phyloP scores from a whole-genome alignment of 305 asterid genomes.

The Solanum hybrid region DNA sequence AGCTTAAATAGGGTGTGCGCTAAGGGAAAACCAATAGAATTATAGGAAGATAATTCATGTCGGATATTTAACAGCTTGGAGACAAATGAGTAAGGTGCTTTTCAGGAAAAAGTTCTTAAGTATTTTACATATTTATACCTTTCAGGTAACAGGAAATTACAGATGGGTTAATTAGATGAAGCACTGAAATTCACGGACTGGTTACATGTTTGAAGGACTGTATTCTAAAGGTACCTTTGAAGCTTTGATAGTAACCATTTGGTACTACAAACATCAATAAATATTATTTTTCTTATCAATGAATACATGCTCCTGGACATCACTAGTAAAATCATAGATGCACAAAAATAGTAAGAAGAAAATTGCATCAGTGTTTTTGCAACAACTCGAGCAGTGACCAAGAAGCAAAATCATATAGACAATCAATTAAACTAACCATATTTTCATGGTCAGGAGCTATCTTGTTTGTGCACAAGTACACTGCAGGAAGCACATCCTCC shows the following conservation, averaged over 20 bases:
- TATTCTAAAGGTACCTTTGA: not conserved
- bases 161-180: not conserved
- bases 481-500: conserved; percentile 77
- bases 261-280: not conserved
- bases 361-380: not conserved
- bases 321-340: not conserved
- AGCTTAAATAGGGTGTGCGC: not conserved
- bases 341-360: not conserved
- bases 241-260: not conserved
- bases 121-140: not conserved
- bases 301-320: not conserved
- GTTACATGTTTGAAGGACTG: not conserved
- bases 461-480: conserved; percentile 78
- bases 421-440: conserved; percentile 33
- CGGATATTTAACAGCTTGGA: not conserved
- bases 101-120: not conserved
- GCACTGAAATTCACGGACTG: not conserved
- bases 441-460: conserved; percentile 94
- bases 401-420: not conserved
- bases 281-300: not conserved
- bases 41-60: not conserved
- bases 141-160: not conserved
- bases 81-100: not conserved
- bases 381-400: not conserved
- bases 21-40: no score